Base-by-base conservation (phyloP, 805 yeast genomes). In the Wickerhamiella kurtzmanii region DNA sequence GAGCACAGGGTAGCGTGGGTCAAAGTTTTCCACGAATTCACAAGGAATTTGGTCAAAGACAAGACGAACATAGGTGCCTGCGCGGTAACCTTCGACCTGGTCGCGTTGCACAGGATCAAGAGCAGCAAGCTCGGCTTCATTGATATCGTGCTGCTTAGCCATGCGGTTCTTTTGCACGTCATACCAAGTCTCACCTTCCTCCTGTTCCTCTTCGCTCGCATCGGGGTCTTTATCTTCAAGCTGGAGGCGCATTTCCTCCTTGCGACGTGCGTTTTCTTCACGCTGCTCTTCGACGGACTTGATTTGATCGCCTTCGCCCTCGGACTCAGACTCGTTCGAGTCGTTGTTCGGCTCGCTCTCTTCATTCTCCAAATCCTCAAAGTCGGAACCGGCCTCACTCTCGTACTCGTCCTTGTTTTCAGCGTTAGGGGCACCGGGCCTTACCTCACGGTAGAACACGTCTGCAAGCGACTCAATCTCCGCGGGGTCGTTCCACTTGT, bases 151-250 rank as follows among this genome's bases (percentile, higher is more conserved):
- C 67, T 92, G 98, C 63, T 92, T 89, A 48, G 95, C 87, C 79
- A 94, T 88, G 60, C 88, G 89, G 50, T 95, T 94, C 69, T 92
- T 92, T 64, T 92, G 96, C 64, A 82, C 77, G 62, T 89, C 97
- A 62, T 89, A 92, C 98, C 98, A 92, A 0, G 96, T 87, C 57
- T 89, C 96, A 48, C 85, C 86, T 60, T 83, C 94, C 47, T 76
- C 80, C 40, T 64, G 65, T 60, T 83, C 87, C 11, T 84, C 84
- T 52, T 85, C 95, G 52, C 80, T 84, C 54, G 77, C 76, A 48
- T 77, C 80, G 41, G 77, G 78, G 48, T 71, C 74, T 56, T 80
- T 87, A 45, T 79, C 86, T 60, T 92, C 97, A 59, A 92, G 86
- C 61, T 92, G 96, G 57, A 84, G 71, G 50, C 87, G 79, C 49